Conservation (phyloP, 495 filamentous ascomycete species). For the Talaromyces proteolyticus region DNA sequence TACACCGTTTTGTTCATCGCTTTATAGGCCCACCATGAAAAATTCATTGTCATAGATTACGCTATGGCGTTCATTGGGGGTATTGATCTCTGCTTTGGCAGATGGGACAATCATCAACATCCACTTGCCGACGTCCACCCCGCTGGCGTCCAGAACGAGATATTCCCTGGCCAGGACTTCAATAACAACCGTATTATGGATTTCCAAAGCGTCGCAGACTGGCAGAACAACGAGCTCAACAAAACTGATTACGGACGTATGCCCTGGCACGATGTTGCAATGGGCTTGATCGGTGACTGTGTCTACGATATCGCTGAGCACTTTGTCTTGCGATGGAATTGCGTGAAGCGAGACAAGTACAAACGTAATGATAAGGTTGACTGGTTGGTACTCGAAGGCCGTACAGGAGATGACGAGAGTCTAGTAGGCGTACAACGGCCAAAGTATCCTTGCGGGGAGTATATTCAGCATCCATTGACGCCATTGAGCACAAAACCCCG, state of each 20-base stretch:
- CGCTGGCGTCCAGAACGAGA: conserved; percentile 68
- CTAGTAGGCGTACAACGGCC: conserved; percentile 83
- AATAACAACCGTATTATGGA: conserved; percentile 96
- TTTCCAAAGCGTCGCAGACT: conserved; percentile 83
- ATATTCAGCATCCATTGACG: conserved; percentile 72
- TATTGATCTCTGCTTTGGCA: conserved; percentile 91
- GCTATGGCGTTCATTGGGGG: conserved; percentile 86
- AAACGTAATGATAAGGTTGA: conserved; percentile 75
- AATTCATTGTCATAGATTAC: conserved; percentile 93
- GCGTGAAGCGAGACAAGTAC: conserved; percentile 95
- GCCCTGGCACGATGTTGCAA: conserved; percentile 96
- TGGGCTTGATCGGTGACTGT: conserved; percentile 82
- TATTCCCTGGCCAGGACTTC: conserved; percentile 95
- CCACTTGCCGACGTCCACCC: conserved; percentile 84
- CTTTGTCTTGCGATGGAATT: conserved; percentile 94
- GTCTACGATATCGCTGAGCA: conserved; percentile 96
- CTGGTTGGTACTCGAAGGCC: conserved; percentile 78
- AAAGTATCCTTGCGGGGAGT: conserved; percentile 78
- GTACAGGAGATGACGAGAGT: conserved; percentile 73
- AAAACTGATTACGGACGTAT: conserved; percentile 91
- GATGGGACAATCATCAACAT: conserved; percentile 87
- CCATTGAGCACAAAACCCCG: conserved; percentile 49
- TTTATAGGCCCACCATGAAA: conserved; percentile 80
- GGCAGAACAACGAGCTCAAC: conserved; percentile 88
- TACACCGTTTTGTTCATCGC: too few species aligned